These are phyloP conservation scores for Wickerhamiella qilinensis DNA, from an alignment of 805 yeast genomes.

Conservation along the genomic window DNA sequence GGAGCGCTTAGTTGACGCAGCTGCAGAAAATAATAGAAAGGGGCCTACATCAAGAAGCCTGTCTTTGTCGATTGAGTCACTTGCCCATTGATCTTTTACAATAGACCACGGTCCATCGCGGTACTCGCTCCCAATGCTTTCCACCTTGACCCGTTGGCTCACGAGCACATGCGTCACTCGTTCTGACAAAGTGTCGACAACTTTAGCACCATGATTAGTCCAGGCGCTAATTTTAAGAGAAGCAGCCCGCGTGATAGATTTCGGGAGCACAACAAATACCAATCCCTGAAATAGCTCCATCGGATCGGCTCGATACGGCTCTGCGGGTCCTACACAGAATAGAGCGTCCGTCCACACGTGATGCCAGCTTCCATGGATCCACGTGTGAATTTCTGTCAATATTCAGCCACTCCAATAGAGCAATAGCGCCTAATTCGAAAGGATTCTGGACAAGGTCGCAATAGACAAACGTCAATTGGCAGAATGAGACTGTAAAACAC, in stretches of 20 bases:
- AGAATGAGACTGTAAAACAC: too few relatives aligned
- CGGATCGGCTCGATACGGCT: too few relatives aligned
- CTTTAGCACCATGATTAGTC: background rate
- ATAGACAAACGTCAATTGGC: too few relatives aligned
- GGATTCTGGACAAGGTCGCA: too few relatives aligned
- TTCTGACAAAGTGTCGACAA: background rate
- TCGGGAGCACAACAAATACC: background rate
- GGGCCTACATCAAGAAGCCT: background rate
- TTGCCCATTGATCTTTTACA: slow-evolving; percentile 18
- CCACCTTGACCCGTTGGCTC: background rate
- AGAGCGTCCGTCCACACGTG: too few relatives aligned
- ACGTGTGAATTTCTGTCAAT: too few relatives aligned
- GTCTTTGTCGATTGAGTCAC: slow-evolving; percentile 18
- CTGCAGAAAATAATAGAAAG: background rate
- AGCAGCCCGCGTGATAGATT: background rate
- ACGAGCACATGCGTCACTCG: background rate
- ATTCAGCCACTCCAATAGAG: too few relatives aligned
- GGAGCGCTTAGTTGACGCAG: background rate
- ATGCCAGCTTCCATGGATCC: too few relatives aligned
- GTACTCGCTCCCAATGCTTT: slow-evolving; percentile 1
- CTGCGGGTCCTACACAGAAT: too few relatives aligned
- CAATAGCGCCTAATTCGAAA: too few relatives aligned
- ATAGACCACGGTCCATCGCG: slow-evolving; percentile 4
- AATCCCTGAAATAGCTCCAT: background rate
- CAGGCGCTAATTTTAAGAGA: background rate